Evolutionary conservation across 208 protist genomes (phyloP).

Genomic region (Leishmania tropica): DNA sequence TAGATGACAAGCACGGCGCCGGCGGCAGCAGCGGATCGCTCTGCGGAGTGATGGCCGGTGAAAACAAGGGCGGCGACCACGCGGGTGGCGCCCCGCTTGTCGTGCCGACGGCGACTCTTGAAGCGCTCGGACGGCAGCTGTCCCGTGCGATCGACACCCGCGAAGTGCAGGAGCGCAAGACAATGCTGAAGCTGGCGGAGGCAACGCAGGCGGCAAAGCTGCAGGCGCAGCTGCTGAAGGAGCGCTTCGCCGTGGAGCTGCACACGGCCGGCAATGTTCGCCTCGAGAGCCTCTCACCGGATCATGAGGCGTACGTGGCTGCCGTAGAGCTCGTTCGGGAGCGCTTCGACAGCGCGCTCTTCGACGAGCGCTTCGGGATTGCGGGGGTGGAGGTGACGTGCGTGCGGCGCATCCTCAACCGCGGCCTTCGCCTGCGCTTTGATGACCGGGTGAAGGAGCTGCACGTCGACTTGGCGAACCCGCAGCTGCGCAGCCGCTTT

Average conservation of each 20-base stretch:
- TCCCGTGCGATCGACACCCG: conserved; percentile 63
- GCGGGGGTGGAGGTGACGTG: conserved; percentile 59
- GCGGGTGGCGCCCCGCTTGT: not conserved
- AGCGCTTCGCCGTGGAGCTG: conserved; percentile 81
- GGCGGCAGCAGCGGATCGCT: conserved; percentile 6
- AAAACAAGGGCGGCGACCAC: not conserved
- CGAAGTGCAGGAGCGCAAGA: conserved; percentile 60
- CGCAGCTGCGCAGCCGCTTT: conserved; percentile 57
- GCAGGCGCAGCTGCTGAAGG: conserved; percentile 47
- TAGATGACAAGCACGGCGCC: not conserved
- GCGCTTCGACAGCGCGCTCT: conserved; percentile 68
- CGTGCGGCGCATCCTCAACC: conserved; percentile 84
- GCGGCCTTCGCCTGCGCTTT: conserved; percentile 81
- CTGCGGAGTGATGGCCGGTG: not conserved
- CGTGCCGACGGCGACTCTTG: conserved; percentile 21
- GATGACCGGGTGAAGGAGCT: conserved; percentile 75
- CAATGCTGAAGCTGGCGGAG: conserved; percentile 39
- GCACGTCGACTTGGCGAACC: conserved; percentile 77
- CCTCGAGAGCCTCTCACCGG: conserved; percentile 66
- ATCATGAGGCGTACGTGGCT: conserved; percentile 64
- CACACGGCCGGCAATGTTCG: conserved; percentile 91
- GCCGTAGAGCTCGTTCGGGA: conserved; percentile 63
- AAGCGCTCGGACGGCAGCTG: conserved; percentile 36
- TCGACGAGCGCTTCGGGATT: conserved; percentile 57
- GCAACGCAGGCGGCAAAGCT: conserved; percentile 19